Evolutionary conservation across 192 early-diverging fungal genomes (phyloP).

Genomic region (Phlyctochytrium bullatum): DNA sequence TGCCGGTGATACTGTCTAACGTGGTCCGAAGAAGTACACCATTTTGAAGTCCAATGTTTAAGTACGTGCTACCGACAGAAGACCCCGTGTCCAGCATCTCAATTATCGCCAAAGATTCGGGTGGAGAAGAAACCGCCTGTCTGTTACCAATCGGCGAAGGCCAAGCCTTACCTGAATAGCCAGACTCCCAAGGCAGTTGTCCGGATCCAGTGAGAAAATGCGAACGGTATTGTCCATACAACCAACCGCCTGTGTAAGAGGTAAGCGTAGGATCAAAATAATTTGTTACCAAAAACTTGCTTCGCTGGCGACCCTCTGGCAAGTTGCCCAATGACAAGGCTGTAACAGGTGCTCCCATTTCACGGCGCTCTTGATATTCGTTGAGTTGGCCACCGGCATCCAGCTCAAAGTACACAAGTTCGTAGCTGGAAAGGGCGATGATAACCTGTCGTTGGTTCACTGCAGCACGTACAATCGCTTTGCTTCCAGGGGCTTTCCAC

Average conservation of each 20-base stretch:
- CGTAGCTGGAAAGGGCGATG: constrained; percentile 79
- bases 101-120: constrained; percentile 73
- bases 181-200: constrained; percentile 71
- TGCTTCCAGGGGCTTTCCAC: constrained; percentile 83
- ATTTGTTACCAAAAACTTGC: constrained; percentile 66
- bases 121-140: constrained; percentile 66
- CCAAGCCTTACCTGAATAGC: constrained; percentile 66
- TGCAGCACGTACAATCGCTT: constrained; percentile 72
- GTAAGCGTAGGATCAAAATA: not conserved
- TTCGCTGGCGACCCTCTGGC: constrained; percentile 68
- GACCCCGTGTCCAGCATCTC: constrained; percentile 78
- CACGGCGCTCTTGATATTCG: constrained; percentile 79
- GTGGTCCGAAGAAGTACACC: constrained; percentile 85
- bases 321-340: constrained; percentile 78
- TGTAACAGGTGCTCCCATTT: constrained; percentile 67
- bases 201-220: constrained; percentile 78
- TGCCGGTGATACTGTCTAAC: constrained; percentile 80
- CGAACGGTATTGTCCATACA: constrained; percentile 91
- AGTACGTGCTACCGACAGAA: constrained; percentile 59
- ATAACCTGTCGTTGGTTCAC: constrained; percentile 79
- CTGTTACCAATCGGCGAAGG: not conserved
- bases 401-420: constrained; percentile 92
- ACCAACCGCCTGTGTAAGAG: constrained; percentile 81
- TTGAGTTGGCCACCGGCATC: constrained; percentile 78
- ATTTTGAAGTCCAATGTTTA: constrained; percentile 87